Percentiles rank a stretch among this genome's conserved stretches.
These are phyloP conservation scores for Sanghuangporus baumii DNA, from an alignment of 1,284 basidiomycete species.

Conservation along the genomic window DNA sequence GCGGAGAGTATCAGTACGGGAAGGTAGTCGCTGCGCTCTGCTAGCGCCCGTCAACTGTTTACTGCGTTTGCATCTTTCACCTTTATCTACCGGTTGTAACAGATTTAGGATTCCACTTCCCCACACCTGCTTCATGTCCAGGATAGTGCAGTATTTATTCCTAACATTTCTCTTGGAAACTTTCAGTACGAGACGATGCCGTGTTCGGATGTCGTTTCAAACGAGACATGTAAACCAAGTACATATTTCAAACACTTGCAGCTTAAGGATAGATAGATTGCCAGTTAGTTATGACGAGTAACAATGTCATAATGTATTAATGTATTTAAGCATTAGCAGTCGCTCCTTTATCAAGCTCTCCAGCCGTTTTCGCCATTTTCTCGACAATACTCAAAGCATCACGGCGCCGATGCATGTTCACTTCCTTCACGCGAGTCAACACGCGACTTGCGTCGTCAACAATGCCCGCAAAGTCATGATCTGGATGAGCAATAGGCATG, in stretches of 20 bases:
- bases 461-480: background rate
- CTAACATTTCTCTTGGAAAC: too few species aligned
- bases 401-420: slow-evolving; percentile 1
- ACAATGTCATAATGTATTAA: background rate
- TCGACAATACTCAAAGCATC: slow-evolving; percentile 10
- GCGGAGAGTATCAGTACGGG: background rate
- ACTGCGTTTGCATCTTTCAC: background rate
- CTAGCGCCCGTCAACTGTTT: background rate
- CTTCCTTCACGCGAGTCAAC: slow-evolving; percentile 7
- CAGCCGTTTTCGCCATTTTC: slow-evolving; percentile 1
- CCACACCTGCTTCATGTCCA: background rate
- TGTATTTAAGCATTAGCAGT: background rate
- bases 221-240: too few species aligned
- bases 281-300: background rate
- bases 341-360: background rate
- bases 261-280: background rate
- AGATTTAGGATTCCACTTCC: background rate
- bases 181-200: too few species aligned
- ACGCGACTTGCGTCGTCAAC: slow-evolving; percentile 14
- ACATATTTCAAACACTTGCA: too few species aligned
- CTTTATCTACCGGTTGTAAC: background rate
- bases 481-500: background rate
- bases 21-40: background rate
- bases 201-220: too few species aligned
- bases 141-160: too few species aligned